Evolutionary conservation across 176 grass and related monocot genomes (phyloP).

Genomic region (Oryza brachyantha): DNA sequence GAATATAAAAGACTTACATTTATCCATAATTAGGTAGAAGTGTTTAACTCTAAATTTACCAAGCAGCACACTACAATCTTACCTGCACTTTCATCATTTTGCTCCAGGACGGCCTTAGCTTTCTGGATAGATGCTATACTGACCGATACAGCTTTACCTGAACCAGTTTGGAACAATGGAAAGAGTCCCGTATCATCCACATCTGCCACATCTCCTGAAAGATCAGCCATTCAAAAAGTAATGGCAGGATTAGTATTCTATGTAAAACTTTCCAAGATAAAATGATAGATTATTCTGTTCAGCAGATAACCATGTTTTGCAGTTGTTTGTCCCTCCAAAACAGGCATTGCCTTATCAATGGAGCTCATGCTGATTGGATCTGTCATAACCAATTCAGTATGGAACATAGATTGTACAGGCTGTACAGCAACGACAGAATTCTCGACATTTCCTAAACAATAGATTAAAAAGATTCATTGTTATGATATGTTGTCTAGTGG

Average conservation of each 20-base stretch:
- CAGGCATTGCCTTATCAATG: slow-evolving; percentile 47
- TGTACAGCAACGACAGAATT: neutral
- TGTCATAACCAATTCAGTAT: slow-evolving; percentile 37
- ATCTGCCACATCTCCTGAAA: slow-evolving; percentile 14
- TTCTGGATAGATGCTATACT: slow-evolving; percentile 38
- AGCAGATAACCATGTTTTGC: slow-evolving; percentile 29
- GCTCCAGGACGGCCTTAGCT: slow-evolving; percentile 42
- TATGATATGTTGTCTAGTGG: neutral
- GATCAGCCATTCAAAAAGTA: slow-evolving; percentile 10
- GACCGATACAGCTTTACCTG: slow-evolving; percentile 44
- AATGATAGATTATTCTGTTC: slow-evolving; percentile 3
- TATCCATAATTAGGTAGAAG: neutral
- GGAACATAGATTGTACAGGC: slow-evolving; percentile 39
- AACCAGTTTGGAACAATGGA: slow-evolving; percentile 46
- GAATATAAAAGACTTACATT: neutral
- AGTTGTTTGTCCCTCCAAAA: slow-evolving; percentile 45
- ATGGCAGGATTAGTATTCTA: slow-evolving; percentile 1
- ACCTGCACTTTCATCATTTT: slow-evolving; percentile 35
- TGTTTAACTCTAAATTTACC: neutral
- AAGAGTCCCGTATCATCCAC: slow-evolving; percentile 29
- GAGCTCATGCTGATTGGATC: slow-evolving; percentile 45
- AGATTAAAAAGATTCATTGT: neutral
- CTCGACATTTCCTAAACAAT: slow-evolving; percentile 21
- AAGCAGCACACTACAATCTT: slow-evolving; percentile 11
- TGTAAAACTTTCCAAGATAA: neutral